A percentile compares a stretch with the other conserved stretches of the same genome.
Conservation (phyloP, 2,329 filamentous ascomycete genomes). For the Phyllosticta citribraziliensis region DNA sequence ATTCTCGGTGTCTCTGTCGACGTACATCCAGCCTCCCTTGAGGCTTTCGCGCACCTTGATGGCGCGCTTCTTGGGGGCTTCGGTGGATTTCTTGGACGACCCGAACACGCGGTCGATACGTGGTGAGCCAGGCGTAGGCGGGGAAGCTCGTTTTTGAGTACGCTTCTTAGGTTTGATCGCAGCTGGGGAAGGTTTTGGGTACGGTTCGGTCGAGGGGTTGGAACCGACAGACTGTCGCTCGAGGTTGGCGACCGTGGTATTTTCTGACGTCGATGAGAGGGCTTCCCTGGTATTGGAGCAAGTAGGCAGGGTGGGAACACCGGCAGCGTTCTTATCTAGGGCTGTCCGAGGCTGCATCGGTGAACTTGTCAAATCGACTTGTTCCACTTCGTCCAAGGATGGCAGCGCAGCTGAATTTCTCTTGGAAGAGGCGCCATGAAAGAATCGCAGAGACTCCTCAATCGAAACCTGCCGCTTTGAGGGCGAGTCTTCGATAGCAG, state of each 20-base stretch:
- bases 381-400: slow-evolving; percentile 1
- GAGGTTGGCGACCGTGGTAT: neutral
- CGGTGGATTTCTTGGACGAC: neutral
- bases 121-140: neutral
- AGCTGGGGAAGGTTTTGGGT: neutral
- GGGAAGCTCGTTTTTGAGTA: neutral
- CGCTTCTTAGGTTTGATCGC: neutral
- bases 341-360: neutral
- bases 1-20: slow-evolving; percentile 17
- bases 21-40: slow-evolving; percentile 23
- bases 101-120: slow-evolving; percentile 23
- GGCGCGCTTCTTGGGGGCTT: neutral
- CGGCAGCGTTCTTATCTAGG: neutral
- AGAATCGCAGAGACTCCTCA: neutral
- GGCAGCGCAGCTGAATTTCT: no score
- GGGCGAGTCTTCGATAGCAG: neutral
- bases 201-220: neutral
- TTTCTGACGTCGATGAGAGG: neutral
- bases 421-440: neutral
- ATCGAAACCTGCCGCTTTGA: slow-evolving; percentile 1
- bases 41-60: slow-evolving; percentile 21
- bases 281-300: neutral
- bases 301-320: neutral
- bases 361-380: slow-evolving; percentile 6
- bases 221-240: neutral